A percentile compares a stretch with the other conserved stretches of the same genome.
Evolutionary conservation across 352 stramenopile species (phyloP).

Genomic region (Phytophthora foliorum): DNA sequence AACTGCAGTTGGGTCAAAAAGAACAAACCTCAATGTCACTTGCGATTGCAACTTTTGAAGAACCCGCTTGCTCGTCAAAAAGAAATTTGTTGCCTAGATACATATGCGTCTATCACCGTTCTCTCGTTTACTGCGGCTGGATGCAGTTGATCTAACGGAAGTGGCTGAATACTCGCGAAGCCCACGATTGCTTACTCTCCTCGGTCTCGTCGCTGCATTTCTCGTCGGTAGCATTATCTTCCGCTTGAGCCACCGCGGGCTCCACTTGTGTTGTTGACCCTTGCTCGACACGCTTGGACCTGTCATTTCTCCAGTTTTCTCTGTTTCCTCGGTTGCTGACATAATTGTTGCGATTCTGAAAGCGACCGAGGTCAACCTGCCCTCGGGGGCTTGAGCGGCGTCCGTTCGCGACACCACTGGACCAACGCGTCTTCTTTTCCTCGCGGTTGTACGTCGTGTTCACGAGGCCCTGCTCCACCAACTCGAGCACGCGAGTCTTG

Average conservation of each 20-base stretch:
- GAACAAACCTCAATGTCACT: too few species aligned
- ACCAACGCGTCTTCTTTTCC: conserved; percentile 49
- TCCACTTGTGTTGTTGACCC: neutral
- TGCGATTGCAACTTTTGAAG: neutral
- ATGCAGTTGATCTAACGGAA: conserved; percentile 1
- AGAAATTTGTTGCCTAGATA: conserved; percentile 15
- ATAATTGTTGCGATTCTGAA: conserved; percentile 10
- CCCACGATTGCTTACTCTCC: conserved; percentile 18
- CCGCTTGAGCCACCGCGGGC: neutral
- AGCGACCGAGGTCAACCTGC: conserved; percentile 18
- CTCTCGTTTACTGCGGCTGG: neutral
- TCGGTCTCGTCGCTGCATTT: neutral
- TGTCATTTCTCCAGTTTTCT: conserved; percentile 8
- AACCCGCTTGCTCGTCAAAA: conserved; percentile 3
- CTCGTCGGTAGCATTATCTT: neutral
- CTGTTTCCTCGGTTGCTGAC: conserved; percentile 7
- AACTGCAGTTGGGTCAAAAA: too few species aligned
- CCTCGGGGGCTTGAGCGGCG: conserved; percentile 12
- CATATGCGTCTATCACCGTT: conserved; percentile 7
- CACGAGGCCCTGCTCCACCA: conserved; percentile 75
- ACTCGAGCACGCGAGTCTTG: conserved; percentile 68
- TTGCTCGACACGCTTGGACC: neutral
- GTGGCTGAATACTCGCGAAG: conserved; percentile 17
- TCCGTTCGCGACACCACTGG: conserved; percentile 28
- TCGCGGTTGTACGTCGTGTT: conserved; percentile 87